Evolutionary conservation across 2,329 filamentous ascomycete genomes (phyloP).

Genomic region (Trichoderma asperellum): DNA sequence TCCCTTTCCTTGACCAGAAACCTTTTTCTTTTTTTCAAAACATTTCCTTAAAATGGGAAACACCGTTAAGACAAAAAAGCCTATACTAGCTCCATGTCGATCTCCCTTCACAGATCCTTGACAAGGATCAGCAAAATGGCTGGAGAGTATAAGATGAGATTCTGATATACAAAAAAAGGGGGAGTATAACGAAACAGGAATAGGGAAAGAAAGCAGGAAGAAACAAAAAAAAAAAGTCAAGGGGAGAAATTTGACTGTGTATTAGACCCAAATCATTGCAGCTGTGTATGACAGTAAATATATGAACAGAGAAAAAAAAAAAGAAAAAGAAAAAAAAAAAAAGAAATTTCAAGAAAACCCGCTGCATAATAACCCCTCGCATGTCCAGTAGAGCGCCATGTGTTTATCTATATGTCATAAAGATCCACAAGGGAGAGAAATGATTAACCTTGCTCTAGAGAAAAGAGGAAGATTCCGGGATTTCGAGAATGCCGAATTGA

Average conservation of each 20-base stretch:
- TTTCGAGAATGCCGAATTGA: conserved; percentile 24
- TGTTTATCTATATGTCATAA: conserved; percentile 25
- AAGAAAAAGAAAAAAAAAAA: neutral
- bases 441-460: conserved; percentile 21
- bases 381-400: conserved; percentile 17
- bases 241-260: neutral
- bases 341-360: conserved; percentile 28
- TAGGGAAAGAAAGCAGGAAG: neutral
- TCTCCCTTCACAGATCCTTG: neutral
- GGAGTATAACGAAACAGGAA: neutral
- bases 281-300: neutral
- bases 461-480: conserved; percentile 10
- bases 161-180: neutral
- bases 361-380: conserved; percentile 34
- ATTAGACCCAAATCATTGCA: conserved; percentile 24
- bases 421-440: conserved; percentile 24
- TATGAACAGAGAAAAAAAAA: neutral
- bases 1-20: neutral
- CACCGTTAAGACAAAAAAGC: neutral
- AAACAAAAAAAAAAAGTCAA: neutral
- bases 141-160: neutral
- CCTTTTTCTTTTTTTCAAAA: neutral
- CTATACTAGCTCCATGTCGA: neutral
- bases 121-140: neutral
- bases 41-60: neutral